These are phyloP conservation scores for Rhodotorula graminis DNA, from an alignment of 768 basidiomycete genomes.

Conservation along the genomic window DNA sequence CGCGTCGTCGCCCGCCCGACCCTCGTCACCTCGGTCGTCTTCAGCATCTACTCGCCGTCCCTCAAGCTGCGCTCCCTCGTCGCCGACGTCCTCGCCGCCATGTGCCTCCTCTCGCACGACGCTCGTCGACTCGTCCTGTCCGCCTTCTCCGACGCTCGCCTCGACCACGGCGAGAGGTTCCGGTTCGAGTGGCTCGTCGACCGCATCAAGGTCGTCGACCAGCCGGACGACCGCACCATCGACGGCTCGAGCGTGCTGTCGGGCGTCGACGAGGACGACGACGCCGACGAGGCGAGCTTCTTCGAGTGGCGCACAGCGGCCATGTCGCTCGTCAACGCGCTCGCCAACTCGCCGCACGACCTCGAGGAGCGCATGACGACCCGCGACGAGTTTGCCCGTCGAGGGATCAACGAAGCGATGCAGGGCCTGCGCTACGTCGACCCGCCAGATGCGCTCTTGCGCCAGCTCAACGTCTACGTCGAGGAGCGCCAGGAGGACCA, in stretches of 20 bases:
- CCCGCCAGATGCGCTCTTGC: conserved; percentile 72
- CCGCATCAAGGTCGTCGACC: conserved; percentile 58
- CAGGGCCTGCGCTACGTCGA: conserved; percentile 71
- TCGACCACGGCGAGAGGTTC: conserved; percentile 65
- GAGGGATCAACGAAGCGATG: conserved; percentile 77
- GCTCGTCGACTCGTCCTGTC: conserved; percentile 71
- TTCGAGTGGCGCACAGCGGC: conserved; percentile 77
- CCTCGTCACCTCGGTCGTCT: conserved; percentile 67
- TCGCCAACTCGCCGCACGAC: conserved; percentile 68
- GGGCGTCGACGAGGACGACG: conserved; percentile 44
- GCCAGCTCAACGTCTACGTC: conserved; percentile 71
- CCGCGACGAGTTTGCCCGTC: conserved; percentile 72
- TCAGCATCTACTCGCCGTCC: conserved; percentile 61
- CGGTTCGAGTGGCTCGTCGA: conserved; percentile 73
- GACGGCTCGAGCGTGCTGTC: conserved; percentile 11
- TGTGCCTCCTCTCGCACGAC: conserved; percentile 65
- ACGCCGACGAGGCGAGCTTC: conserved; percentile 58
- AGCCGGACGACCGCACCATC: conserved; percentile 41
- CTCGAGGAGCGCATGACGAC: conserved; percentile 73
- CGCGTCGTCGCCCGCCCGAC: conserved; percentile 61
- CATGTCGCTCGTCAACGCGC: conserved; percentile 72
- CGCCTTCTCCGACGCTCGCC: conserved; percentile 72
- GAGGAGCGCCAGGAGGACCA: conserved; percentile 90
- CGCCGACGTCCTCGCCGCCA: conserved; percentile 74
- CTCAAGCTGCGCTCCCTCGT: conserved; percentile 64